Percentiles rank a stretch among this genome's conserved stretches.
phyloP scores from a whole-genome alignment of 1,284 basidiomycete genomes.

The Marasmius tenuissimus region DNA sequence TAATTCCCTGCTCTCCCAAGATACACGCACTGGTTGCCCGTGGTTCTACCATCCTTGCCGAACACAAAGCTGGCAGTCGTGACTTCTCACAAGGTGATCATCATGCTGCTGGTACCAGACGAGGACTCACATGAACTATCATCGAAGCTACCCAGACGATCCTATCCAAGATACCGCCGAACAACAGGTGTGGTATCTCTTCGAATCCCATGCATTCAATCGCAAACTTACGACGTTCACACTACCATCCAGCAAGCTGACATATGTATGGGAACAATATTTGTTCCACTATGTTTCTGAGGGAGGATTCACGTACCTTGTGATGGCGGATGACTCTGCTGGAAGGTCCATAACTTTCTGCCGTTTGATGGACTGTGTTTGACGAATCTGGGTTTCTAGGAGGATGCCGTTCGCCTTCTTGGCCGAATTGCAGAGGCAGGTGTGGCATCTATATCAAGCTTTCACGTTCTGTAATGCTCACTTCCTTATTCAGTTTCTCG shows the following conservation, averaged over 20 bases:
- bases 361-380: background rate
- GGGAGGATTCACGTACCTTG: constrained; percentile 83
- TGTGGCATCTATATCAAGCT: constrained; percentile 19
- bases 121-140: background rate
- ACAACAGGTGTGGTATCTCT: constrained; percentile 50
- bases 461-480: constrained; percentile 3
- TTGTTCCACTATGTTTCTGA: constrained; percentile 95
- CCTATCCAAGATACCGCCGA: constrained; percentile 91
- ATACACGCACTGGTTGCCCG: constrained; percentile 89
- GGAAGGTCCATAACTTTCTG: constrained; percentile 59
- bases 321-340: constrained; percentile 91
- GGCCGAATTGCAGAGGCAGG: constrained; percentile 80
- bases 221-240: background rate
- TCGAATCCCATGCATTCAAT: background rate
- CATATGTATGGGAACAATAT: constrained; percentile 95
- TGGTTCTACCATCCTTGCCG: constrained; percentile 78
- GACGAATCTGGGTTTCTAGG: constrained; percentile 36
- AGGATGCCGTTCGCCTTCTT: constrained; percentile 96
- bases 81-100: constrained; percentile 82
- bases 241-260: constrained; percentile 70
- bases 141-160: constrained; percentile 83
- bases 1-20: constrained; percentile 29
- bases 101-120: background rate
- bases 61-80: constrained; percentile 76
- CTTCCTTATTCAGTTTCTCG: constrained; percentile 53